Conservation (phyloP, 225 moss, liverwort and hornwort genomes). For the Rhytidiadelphus loreus region DNA sequence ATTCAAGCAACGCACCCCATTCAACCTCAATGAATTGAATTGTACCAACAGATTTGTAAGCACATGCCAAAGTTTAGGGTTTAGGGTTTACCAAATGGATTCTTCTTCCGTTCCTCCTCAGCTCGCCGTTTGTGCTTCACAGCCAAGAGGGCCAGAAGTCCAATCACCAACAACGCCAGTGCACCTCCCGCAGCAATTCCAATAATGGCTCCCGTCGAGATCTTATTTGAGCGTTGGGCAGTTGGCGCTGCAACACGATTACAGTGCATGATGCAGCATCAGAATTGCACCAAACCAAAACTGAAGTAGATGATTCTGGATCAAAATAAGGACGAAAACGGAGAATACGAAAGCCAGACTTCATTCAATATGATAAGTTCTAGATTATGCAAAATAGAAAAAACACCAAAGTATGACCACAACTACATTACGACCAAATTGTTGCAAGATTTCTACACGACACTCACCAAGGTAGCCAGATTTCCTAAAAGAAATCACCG, state of each 20-base stretch:
- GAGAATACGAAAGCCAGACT: neutral
- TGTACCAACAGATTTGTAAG: neutral
- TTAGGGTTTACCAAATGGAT: slow-evolving; percentile 55
- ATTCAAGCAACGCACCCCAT: neutral
- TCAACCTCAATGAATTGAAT: neutral
- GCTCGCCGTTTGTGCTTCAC: slow-evolving; percentile 59
- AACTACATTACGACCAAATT: neutral
- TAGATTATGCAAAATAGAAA: neutral
- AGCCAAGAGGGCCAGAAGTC: slow-evolving; percentile 20
- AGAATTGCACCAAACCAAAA: neutral
- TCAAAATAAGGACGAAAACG: no score
- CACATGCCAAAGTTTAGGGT: neutral
- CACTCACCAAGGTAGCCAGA: neutral
- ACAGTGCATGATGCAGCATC: neutral
- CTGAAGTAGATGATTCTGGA: neutral
- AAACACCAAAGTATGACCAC: neutral
- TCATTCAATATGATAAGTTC: neutral
- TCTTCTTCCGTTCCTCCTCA: slow-evolving; percentile 44
- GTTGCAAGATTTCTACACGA: neutral
- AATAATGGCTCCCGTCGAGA: slow-evolving; percentile 19
- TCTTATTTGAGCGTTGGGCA: neutral
- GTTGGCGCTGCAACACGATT: neutral
- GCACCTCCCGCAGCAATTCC: slow-evolving; percentile 50
- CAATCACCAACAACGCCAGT: slow-evolving; percentile 2
- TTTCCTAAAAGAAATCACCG: neutral